These are phyloP conservation scores for Geopyxis carbonaria DNA, from an alignment of 495 filamentous ascomycete genomes.

Conservation along the genomic window DNA sequence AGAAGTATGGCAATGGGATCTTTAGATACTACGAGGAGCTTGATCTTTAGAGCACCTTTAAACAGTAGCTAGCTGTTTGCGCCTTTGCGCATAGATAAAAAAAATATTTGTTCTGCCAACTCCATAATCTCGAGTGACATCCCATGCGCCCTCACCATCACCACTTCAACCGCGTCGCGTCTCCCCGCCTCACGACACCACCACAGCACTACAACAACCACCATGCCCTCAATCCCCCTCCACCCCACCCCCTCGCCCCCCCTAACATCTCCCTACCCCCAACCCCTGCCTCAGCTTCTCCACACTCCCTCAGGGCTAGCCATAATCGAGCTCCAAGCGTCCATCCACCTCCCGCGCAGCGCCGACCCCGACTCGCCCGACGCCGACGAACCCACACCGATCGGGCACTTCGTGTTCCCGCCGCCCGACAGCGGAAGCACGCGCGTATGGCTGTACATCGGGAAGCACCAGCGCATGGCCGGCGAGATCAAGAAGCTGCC, in stretches of 20 bases:
- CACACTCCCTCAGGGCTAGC: constrained; percentile 3
- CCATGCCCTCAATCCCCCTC: constrained; percentile 18
- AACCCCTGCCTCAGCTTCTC: constrained; percentile 3
- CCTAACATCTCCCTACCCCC: not conserved
- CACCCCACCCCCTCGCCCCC: constrained; percentile 1
- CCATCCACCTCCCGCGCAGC: constrained; percentile 17
- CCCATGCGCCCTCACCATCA: no score
- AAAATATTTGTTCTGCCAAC: not conserved
- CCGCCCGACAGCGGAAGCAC: constrained; percentile 8
- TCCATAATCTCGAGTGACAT: no score
- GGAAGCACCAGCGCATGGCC: constrained; percentile 71
- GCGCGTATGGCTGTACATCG: constrained; percentile 64
- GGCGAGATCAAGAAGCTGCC: constrained; percentile 78
- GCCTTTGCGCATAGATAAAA: not conserved
- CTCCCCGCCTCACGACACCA: no score
- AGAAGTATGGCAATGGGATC: constrained; percentile 39
- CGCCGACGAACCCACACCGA: constrained; percentile 9
- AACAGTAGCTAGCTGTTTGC: not conserved
- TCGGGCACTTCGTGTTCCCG: constrained; percentile 20
- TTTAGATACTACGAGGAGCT: constrained; percentile 48
- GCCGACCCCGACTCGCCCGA: constrained; percentile 3
- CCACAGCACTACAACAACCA: constrained; percentile 3
- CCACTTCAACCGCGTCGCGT: no score
- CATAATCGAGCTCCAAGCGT: constrained; percentile 16
- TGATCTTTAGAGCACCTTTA: constrained; percentile 25